These are phyloP conservation scores for Pyronema omphalodes DNA, from an alignment of 495 filamentous ascomycete species.

Conservation along the genomic window DNA sequence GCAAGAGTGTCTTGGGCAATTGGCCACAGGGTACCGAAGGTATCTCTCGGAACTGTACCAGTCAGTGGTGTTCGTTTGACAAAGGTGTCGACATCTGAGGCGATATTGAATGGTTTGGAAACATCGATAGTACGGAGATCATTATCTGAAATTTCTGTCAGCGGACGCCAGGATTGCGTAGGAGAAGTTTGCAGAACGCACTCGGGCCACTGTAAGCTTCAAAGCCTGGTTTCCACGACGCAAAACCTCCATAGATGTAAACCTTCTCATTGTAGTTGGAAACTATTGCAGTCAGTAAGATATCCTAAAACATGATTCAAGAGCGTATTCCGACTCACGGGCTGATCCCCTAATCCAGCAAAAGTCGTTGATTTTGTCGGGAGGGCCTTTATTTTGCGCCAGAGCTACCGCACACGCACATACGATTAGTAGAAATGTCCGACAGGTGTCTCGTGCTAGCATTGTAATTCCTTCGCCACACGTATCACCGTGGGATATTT, in stretches of 20 bases:
- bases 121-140: not conserved
- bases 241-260: not conserved
- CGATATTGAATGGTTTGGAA: not conserved
- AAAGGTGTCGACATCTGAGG: not conserved
- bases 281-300: not conserved
- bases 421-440: no score
- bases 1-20: not conserved
- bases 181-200: not conserved
- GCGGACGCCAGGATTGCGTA: not conserved
- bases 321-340: not conserved
- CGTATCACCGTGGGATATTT: no score
- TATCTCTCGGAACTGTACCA: not conserved
- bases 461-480: no score
- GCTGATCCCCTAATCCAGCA: not conserved
- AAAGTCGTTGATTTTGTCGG: not conserved
- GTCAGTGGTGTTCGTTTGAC: not conserved
- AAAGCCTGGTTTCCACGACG: not conserved
- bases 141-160: not conserved
- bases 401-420: no score
- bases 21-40: not conserved
- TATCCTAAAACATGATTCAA: not conserved
- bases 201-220: not conserved
- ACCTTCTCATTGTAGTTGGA: not conserved
- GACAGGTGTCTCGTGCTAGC: no score
- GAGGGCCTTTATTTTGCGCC: not conserved